Evolutionary conservation across 495 filamentous ascomycete genomes (phyloP).

Genomic region (Talaromyces trachyspermus): DNA sequence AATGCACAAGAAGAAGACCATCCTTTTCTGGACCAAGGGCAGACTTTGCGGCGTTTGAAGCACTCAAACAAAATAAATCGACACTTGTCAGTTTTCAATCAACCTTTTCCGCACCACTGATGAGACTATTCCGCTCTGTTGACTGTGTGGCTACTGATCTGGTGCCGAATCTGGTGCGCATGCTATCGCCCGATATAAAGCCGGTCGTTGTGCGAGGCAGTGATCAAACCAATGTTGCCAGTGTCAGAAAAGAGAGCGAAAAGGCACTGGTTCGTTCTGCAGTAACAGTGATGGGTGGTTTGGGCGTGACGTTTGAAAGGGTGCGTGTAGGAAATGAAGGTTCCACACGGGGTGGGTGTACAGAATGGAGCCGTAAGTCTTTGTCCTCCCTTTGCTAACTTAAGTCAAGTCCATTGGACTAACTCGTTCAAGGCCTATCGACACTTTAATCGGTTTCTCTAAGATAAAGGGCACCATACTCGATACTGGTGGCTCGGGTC

Average conservation of each 20-base stretch:
- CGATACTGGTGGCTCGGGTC: slow-evolving; percentile 43
- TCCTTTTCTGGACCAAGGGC: slow-evolving; percentile 77
- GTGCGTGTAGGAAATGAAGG: slow-evolving; percentile 66
- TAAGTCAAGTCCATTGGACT: slow-evolving; percentile 16
- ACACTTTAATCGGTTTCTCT: slow-evolving; percentile 49
- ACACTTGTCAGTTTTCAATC: slow-evolving; percentile 46
- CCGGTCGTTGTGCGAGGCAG: slow-evolving; percentile 80
- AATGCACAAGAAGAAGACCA: slow-evolving; percentile 50
- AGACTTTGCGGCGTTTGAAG: slow-evolving; percentile 70
- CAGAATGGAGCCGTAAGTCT: slow-evolving; percentile 85
- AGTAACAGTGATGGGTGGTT: slow-evolving; percentile 68
- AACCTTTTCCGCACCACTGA: slow-evolving; percentile 50
- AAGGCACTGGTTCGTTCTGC: slow-evolving; percentile 70
- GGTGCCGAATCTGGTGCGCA: slow-evolving; percentile 70
- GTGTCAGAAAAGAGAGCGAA: slow-evolving; percentile 78
- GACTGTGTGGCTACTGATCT: slow-evolving; percentile 73
- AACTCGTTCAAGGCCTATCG: slow-evolving; percentile 49
- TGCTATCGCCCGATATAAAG: slow-evolving; percentile 83
- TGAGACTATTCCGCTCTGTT: slow-evolving; percentile 67
- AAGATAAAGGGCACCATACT: slow-evolving; percentile 21
- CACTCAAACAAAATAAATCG: slow-evolving; percentile 59
- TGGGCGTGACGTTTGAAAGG: slow-evolving; percentile 75
- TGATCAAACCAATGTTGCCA: slow-evolving; percentile 61
- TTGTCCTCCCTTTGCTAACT: not conserved
- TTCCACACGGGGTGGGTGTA: slow-evolving; percentile 65